These are phyloP conservation scores for Ormosia semicastrata DNA, from an alignment of 306 rosid genomes.

Conservation along the genomic window DNA sequence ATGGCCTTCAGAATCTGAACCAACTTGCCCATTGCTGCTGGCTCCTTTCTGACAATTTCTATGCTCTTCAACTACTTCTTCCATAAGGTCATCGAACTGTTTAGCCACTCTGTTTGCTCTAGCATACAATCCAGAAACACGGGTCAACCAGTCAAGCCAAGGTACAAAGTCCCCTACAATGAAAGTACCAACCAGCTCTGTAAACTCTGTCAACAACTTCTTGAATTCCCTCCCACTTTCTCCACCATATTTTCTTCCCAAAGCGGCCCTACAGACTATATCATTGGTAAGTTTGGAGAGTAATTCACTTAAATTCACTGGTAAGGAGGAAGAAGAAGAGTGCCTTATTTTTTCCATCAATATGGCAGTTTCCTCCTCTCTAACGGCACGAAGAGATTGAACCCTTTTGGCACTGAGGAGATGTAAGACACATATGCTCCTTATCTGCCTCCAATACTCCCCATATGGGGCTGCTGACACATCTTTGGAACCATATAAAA, in stretches of 20 bases:
- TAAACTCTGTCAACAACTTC: constrained; percentile 24
- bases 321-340: not conserved
- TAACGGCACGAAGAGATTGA: constrained; percentile 11
- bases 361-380: constrained; percentile 24
- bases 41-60: not conserved
- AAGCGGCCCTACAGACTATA: constrained; percentile 45
- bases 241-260: constrained; percentile 43
- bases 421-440: constrained; percentile 28
- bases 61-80: constrained; percentile 45
- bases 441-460: constrained; percentile 46
- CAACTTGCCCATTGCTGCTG: not conserved
- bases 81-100: constrained; percentile 41
- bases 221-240: constrained; percentile 22
- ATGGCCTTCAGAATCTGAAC: not conserved
- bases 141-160: constrained; percentile 44
- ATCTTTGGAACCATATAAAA: constrained; percentile 36
- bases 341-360: constrained; percentile 15
- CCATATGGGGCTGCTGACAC: constrained; percentile 34
- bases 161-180: constrained; percentile 43
- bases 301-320: constrained; percentile 36
- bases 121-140: constrained; percentile 28
- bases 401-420: constrained; percentile 24
- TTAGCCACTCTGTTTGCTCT: constrained; percentile 34
- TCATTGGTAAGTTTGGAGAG: constrained; percentile 27
- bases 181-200: constrained; percentile 28